Base-by-base conservation (phyloP, 345 rosid genomes). In the Euphorbia lathyris region DNA sequence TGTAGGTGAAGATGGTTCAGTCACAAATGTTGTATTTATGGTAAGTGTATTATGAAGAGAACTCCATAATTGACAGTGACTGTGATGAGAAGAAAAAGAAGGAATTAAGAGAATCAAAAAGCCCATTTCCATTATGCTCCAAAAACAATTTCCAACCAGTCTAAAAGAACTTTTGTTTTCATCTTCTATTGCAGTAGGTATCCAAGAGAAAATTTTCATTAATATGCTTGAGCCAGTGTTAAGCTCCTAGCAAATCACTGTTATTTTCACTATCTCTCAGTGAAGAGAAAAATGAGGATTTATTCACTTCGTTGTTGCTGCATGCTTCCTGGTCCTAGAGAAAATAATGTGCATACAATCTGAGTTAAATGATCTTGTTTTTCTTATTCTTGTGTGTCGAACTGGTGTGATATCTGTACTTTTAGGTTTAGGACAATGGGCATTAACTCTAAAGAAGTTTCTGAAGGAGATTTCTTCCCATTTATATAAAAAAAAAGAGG, bases 21-120 rank as follows among this genome's bases (percentile, higher is more conserved):
- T 94, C 72, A 84, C 97, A 27, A 90, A 94, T 79, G 97, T 90
- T 26, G 98, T 91, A 0, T 91, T 94, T 71, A 94, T 91, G 97
- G 98, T 94, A 80, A 51, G 90, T 69, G 17, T 59, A 70, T n/a
- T 60, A 17, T 42, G 8, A 26, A 42, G 65, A 12, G 30, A 23
- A n/a, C 9, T 57, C 55, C 30, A 66, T 20, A 13, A 12, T 42
- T 3, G 11, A 17, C 25, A 55, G 58, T 23, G 25, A 51, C 56
- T 16, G 2, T 51, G 25, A 51, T 51, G 58, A 55, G 13, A 55
- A 23, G 5, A 55, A 55, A 55, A 55, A 22, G 27, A 55, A 23
- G 29, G 58, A 12, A 55, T 7, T 55, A 9, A 7, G 58, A 22
- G 58, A 22, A 55, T 47, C 52, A 5, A 51, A 51, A 5, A 51